These are phyloP conservation scores for Diaporthe sp. DNA, from an alignment of 2,329 filamentous ascomycete species.

Conservation along the genomic window DNA sequence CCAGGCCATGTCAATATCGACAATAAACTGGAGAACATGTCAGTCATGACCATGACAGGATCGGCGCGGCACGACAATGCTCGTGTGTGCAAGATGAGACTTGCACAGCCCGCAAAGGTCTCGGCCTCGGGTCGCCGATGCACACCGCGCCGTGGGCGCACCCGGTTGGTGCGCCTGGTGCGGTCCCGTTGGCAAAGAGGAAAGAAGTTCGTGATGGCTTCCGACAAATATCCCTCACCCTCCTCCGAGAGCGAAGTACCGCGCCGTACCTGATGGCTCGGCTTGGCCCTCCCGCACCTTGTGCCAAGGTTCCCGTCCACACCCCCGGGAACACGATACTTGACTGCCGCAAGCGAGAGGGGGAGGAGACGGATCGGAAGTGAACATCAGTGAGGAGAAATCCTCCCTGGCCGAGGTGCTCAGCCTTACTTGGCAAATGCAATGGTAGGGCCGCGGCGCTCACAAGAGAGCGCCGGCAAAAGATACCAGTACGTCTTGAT, in stretches of 20 bases:
- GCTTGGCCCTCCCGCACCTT: not conserved
- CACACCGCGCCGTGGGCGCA: not conserved
- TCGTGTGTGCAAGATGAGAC: conserved; percentile 17
- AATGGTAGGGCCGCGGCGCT: conserved; percentile 6
- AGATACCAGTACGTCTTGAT: not conserved
- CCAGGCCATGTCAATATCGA: not conserved
- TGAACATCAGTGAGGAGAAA: conserved; percentile 2
- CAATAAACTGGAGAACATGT: conserved; percentile 3
- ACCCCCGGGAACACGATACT: not conserved
- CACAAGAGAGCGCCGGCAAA: conserved; percentile 14
- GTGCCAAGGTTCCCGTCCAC: conserved; percentile 4
- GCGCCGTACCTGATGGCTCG: not conserved
- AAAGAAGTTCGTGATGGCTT: not conserved
- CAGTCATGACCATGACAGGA: not conserved
- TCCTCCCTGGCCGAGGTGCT: conserved; percentile 7
- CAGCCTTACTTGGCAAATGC: conserved; percentile 29
- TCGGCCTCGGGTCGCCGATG: not conserved
- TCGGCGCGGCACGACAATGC: not conserved
- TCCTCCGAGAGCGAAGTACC: not conserved
- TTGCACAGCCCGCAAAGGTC: conserved; percentile 18
- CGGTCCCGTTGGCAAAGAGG: not conserved
- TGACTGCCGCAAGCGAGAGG: conserved; percentile 1
- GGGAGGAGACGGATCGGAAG: not conserved
- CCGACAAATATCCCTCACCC: not conserved
- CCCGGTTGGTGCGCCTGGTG: conserved; percentile 14